phyloP scores from a whole-genome alignment of 352 stramenopile genomes.

The Phytopythium helicoides region DNA sequence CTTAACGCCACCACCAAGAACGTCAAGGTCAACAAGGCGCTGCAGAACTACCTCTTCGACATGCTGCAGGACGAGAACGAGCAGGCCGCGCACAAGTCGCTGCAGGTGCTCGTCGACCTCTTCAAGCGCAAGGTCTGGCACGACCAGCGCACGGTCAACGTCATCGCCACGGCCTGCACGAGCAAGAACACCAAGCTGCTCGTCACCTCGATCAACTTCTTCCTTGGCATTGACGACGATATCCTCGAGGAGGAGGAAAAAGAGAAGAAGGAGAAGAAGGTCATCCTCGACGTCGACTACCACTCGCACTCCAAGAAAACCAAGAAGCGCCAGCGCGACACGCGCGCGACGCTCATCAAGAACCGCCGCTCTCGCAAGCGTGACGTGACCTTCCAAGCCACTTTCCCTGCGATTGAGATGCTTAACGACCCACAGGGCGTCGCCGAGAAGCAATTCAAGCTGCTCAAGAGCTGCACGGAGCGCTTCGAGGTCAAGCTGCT shows the following conservation, averaged over 20 bases:
- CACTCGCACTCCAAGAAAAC: conserved; percentile 98
- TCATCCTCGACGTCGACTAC: conserved; percentile 87
- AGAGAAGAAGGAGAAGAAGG: conserved; percentile 86
- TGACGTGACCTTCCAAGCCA: conserved; percentile 71
- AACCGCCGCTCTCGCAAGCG: conserved; percentile 86
- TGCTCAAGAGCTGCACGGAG: conserved; percentile 86
- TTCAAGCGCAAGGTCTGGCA: conserved; percentile 97
- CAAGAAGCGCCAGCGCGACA: conserved; percentile 85
- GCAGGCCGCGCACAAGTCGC: conserved; percentile 82
- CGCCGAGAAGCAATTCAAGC: conserved; percentile 92
- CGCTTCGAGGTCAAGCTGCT: conserved; percentile 94
- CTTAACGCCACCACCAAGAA: conserved; percentile 91
- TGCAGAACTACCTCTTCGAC: conserved; percentile 95
- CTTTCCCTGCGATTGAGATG: conserved; percentile 97
- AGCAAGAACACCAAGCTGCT: conserved; percentile 87
- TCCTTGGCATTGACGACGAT: conserved; percentile 97
- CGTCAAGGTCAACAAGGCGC: conserved; percentile 93
- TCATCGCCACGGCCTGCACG: conserved; percentile 92
- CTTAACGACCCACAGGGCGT: conserved; percentile 96
- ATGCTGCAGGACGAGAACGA: conserved; percentile 92
- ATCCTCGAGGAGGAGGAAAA: conserved; percentile 96
- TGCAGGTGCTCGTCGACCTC: conserved; percentile 94
- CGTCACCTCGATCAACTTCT: conserved; percentile 95
- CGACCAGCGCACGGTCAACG: conserved; percentile 96
- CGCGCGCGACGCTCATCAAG: conserved; percentile 86